phyloP scores from a whole-genome alignment of 257 asterid genomes.

The Solanum phureja region DNA sequence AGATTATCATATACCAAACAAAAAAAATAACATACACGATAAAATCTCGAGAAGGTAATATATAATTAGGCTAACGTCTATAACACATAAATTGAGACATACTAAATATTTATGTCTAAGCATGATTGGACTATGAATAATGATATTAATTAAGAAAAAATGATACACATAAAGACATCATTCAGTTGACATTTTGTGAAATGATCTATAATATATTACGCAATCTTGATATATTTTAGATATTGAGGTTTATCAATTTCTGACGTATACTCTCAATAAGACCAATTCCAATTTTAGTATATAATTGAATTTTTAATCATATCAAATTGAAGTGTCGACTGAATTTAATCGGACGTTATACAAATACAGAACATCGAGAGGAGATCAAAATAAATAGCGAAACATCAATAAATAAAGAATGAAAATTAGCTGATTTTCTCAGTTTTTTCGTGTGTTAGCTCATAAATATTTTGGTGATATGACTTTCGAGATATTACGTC shows the following conservation, averaged over 20 bases:
- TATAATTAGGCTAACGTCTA: too few species aligned
- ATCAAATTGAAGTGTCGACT: neutral
- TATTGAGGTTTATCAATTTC: neutral
- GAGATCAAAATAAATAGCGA: neutral
- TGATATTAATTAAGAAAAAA: neutral
- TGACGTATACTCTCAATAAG: neutral
- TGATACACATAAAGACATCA: neutral
- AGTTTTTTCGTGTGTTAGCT: too few species aligned
- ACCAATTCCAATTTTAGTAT: neutral
- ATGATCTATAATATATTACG: neutral
- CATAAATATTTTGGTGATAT: too few species aligned
- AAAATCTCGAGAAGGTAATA: too few species aligned
- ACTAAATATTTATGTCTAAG: neutral
- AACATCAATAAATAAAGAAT: too few species aligned
- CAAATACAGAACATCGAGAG: rapidly evolving
- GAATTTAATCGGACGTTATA: too few species aligned
- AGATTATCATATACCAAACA: too few species aligned
- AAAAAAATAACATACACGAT: too few species aligned
- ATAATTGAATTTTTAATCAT: neutral
- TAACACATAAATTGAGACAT: neutral
- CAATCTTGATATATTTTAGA: neutral
- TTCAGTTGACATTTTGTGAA: neutral
- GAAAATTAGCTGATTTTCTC: too few species aligned
- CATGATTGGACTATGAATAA: neutral
- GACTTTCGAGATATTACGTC: too few species aligned